phyloP scores from a whole-genome alignment of 164 flowering plant genomes.

The Nymphaea colorata region DNA sequence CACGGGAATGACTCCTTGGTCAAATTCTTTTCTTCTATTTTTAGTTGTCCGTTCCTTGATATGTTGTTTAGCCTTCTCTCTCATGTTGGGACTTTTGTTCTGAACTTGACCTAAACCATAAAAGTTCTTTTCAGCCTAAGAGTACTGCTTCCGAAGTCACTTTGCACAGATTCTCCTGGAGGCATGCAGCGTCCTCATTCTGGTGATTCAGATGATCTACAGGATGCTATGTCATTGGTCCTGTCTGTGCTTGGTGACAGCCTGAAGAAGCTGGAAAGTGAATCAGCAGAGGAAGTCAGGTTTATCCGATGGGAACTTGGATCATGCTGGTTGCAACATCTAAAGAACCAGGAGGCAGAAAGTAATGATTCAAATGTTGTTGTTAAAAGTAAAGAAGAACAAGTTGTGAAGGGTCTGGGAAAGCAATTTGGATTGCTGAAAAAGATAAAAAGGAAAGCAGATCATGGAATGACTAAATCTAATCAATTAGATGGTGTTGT shows the following conservation, averaged over 20 bases:
- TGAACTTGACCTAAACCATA: too few species aligned
- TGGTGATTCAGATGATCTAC: constrained; percentile 22
- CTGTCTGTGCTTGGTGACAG: constrained; percentile 41
- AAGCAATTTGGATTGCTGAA: constrained; percentile 68
- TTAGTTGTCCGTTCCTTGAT: too few species aligned
- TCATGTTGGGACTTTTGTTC: too few species aligned
- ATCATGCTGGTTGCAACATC: constrained; percentile 78
- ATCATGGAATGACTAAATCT: constrained; percentile 11
- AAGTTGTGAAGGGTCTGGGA: constrained; percentile 73
- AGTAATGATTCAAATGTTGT: constrained; percentile 17
- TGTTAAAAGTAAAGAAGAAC: constrained; percentile 22
- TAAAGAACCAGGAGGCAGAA: constrained; percentile 54
- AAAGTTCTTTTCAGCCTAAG: constrained; percentile 51
- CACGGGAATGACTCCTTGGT: too few species aligned
- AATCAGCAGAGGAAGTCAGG: constrained; percentile 14
- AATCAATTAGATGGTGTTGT: constrained; percentile 9
- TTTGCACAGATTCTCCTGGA: constrained; percentile 19
- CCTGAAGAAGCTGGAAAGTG: constrained; percentile 34
- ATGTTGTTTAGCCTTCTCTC: too few species aligned
- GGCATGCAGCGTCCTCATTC: constrained; percentile 16
- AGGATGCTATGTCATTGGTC: constrained; percentile 29
- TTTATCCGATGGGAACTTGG: constrained; percentile 90
- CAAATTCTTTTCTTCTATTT: too few species aligned
- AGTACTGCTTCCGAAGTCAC: constrained; percentile 42
- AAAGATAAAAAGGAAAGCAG: constrained; percentile 45